These are phyloP conservation scores for Chloromonas sp. DNA, from an alignment of 163 green algal species.

Conservation along the genomic window DNA sequence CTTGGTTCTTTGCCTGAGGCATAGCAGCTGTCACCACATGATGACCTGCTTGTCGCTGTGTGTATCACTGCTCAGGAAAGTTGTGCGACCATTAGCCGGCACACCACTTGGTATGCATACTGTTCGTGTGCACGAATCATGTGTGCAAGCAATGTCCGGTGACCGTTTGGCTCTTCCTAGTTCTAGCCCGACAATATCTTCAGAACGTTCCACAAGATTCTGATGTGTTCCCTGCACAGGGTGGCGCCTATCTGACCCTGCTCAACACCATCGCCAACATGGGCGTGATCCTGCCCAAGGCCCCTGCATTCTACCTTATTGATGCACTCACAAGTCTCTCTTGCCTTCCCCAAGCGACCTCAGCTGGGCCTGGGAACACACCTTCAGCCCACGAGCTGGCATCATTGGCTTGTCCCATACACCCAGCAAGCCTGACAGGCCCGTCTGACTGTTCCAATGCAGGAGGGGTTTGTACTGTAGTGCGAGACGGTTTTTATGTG, in stretches of 20 bases:
- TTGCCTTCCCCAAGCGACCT: not conserved
- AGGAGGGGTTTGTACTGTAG: not conserved
- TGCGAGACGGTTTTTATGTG: not conserved
- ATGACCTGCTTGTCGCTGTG: too few species aligned
- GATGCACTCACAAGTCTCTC: slow-evolving; percentile 43
- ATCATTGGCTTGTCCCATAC: not conserved
- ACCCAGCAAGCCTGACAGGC: not conserved
- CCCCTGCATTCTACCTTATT: slow-evolving; percentile 68
- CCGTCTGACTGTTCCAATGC: not conserved
- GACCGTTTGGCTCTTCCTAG: too few species aligned
- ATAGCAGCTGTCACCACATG: too few species aligned
- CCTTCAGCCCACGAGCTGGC: not conserved
- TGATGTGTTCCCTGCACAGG: slow-evolving; percentile 14
- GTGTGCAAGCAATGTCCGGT: too few species aligned
- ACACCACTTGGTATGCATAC: too few species aligned
- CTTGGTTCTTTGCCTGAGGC: too few species aligned
- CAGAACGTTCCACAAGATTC: too few species aligned
- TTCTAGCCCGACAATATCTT: too few species aligned
- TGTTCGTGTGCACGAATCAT: too few species aligned
- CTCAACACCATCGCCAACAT: slow-evolving; percentile 97
- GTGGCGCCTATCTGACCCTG: slow-evolving; percentile 90
- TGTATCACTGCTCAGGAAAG: too few species aligned
- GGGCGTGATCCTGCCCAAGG: slow-evolving; percentile 74
- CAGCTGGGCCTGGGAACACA: not conserved
- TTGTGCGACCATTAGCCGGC: too few species aligned